Percentiles rank a stretch among this genome's conserved stretches.
These are phyloP conservation scores for Panaeolus cyanescens DNA, from an alignment of 768 basidiomycete species.

Conservation along the genomic window DNA sequence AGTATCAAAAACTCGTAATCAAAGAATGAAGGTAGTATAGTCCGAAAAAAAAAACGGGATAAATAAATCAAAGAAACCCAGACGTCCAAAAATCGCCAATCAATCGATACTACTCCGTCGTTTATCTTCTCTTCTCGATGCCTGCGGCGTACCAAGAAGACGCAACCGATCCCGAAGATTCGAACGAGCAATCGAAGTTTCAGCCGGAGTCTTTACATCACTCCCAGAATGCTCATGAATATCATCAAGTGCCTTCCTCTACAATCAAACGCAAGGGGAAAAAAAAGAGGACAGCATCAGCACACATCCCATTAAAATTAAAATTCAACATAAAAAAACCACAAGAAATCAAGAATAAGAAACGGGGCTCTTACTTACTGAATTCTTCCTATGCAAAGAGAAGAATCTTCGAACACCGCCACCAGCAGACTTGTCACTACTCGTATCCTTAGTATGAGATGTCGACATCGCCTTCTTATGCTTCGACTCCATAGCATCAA, in stretches of 20 bases:
- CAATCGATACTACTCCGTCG: conserved; percentile 35
- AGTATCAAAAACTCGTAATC: background rate
- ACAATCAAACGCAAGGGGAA: conserved; percentile 1
- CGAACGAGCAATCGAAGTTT: conserved; percentile 24
- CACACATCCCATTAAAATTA: background rate
- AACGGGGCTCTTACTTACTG: conserved; percentile 28
- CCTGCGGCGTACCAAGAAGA: conserved; percentile 37
- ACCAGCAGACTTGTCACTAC: conserved; percentile 5
- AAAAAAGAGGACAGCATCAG: background rate
- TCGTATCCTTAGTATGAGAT: conserved; percentile 19
- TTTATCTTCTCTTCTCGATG: conserved; percentile 35
- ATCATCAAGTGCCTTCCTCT: conserved; percentile 16
- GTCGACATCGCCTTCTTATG: conserved; percentile 31
- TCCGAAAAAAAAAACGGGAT: background rate
- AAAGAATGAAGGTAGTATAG: background rate
- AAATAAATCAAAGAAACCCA: background rate
- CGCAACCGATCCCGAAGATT: conserved; percentile 35
- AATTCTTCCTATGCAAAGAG: conserved; percentile 37
- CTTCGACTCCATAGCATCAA: conserved; percentile 59
- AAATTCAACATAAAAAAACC: conserved; percentile 4
- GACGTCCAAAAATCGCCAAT: background rate
- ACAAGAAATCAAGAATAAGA: background rate
- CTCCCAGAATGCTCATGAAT: conserved; percentile 7
- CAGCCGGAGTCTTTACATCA: conserved; percentile 11
- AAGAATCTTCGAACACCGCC: conserved; percentile 35